phyloP scores from a whole-genome alignment of 768 basidiomycete genomes.

The Pulveroboletus sp. region DNA sequence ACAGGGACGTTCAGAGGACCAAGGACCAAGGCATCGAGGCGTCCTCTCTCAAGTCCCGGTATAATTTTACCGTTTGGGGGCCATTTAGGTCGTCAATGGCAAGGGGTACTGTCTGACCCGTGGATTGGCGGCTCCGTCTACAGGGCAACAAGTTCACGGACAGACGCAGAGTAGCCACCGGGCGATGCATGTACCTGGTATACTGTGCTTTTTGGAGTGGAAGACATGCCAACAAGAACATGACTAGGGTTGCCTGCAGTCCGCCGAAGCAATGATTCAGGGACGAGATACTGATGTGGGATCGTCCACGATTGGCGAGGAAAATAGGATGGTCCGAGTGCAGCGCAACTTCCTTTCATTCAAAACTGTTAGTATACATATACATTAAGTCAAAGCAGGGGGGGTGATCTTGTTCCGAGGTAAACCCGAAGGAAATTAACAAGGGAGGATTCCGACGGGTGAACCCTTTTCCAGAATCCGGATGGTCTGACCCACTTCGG shows the following conservation, averaged over 20 bases:
- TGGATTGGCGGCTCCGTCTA: too few relatives aligned
- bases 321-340: background rate
- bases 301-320: background rate
- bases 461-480: slow-evolving; percentile 53
- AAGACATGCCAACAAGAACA: background rate
- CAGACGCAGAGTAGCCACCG: background rate
- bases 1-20: slow-evolving; percentile 53
- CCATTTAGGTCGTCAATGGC: slow-evolving; percentile 41
- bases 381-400: background rate
- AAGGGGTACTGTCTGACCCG: slow-evolving; percentile 34
- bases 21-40: slow-evolving; percentile 42
- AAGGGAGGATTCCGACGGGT: slow-evolving; percentile 48
- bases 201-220: background rate
- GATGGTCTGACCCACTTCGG: slow-evolving; percentile 54
- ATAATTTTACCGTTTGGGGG: slow-evolving; percentile 13
- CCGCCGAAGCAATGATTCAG: background rate
- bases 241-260: background rate
- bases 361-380: too few relatives aligned
- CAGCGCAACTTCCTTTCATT: background rate
- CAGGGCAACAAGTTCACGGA: too few relatives aligned
- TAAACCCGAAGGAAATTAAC: slow-evolving; percentile 20
- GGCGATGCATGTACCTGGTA: background rate
- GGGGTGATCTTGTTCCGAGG: background rate
- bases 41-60: slow-evolving; percentile 40
- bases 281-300: background rate